Percentiles rank a stretch among this genome's conserved stretches.
Conservation (phyloP, 1,139 yeast genomes). For the Nadsonia commutata region DNA sequence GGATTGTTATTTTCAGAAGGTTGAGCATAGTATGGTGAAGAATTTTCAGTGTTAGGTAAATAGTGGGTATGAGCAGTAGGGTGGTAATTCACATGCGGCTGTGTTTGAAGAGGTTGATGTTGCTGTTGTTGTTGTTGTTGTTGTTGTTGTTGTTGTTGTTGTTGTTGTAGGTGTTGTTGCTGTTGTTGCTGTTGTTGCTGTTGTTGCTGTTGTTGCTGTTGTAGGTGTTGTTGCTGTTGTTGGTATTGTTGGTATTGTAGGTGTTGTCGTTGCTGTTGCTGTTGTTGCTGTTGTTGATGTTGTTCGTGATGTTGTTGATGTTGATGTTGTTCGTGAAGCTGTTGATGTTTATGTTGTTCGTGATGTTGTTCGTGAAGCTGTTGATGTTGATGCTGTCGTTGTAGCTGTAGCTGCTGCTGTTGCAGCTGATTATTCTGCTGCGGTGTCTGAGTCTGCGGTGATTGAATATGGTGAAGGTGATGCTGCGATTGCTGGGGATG, state of each 20-base stretch:
- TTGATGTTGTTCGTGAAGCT: constrained; percentile 2
- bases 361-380: constrained; percentile 2
- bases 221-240: constrained; percentile 1
- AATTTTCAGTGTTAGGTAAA: neutral
- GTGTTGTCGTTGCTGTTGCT: constrained; percentile 1
- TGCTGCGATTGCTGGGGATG: neutral
- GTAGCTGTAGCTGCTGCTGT: constrained; percentile 2
- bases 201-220: neutral
- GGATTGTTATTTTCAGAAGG: neutral
- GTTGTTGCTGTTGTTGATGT: constrained; percentile 4
- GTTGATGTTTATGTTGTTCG: neutral
- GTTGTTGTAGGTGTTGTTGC: constrained; percentile 1
- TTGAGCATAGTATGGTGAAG: neutral
- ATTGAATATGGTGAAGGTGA: neutral
- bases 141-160: constrained; percentile 2
- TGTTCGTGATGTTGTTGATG: constrained; percentile 4
- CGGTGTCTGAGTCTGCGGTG: neutral
- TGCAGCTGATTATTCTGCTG: constrained; percentile 2
- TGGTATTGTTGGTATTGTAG: neutral
- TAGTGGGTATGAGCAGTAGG: neutral
- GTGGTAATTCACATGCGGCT: neutral
- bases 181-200: constrained; percentile 1
- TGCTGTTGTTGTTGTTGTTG: neutral
- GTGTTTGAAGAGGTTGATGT: constrained; percentile 1
- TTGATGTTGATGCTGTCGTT: constrained; percentile 1